Conservation (phyloP, 2,329 filamentous ascomycete genomes). For the Nigrospora oryzae region DNA sequence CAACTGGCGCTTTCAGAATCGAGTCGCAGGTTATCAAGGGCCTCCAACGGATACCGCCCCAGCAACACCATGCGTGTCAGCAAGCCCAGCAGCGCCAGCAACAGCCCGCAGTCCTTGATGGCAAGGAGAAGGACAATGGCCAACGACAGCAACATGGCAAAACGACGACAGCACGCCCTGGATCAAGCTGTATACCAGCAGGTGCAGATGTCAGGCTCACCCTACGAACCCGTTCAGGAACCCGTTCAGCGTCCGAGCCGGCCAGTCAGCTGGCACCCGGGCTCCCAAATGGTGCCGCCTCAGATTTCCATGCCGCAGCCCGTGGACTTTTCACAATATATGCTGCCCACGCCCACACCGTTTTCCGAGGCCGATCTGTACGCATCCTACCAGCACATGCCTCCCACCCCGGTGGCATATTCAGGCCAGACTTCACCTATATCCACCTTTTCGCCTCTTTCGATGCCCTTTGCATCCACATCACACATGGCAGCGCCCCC, state of each 20-base stretch:
- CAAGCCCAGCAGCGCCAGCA: conserved; percentile 61
- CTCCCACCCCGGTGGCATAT: conserved; percentile 44
- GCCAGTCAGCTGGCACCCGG: conserved; percentile 71
- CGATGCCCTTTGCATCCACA: conserved; percentile 32
- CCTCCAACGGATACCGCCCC: conserved; percentile 39
- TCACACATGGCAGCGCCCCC: conserved; percentile 21
- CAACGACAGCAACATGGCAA: conserved; percentile 36
- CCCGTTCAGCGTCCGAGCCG: conserved; percentile 35
- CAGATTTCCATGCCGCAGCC: conserved; percentile 24
- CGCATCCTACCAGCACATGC: conserved; percentile 31
- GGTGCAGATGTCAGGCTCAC: conserved; percentile 15
- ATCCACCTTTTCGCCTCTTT: conserved; percentile 44
- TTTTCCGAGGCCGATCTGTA: conserved; percentile 33
- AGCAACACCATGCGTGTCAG: conserved; percentile 47
- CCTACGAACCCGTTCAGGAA: conserved; percentile 19
- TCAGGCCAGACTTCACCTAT: conserved; percentile 51
- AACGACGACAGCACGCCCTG: conserved; percentile 36
- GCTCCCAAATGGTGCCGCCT: conserved; percentile 37
- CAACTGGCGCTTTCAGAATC: conserved; percentile 40
- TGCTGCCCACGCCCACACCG: conserved; percentile 27
- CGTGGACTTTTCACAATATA: conserved; percentile 25
- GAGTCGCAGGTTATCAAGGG: conserved; percentile 37
- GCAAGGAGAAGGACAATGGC: conserved; percentile 49
- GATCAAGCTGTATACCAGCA: conserved; percentile 34
- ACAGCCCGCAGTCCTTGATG: conserved; percentile 52